These are phyloP conservation scores for Tetrapisispora namnaoensis DNA, from an alignment of 805 yeast genomes.

Conservation along the genomic window DNA sequence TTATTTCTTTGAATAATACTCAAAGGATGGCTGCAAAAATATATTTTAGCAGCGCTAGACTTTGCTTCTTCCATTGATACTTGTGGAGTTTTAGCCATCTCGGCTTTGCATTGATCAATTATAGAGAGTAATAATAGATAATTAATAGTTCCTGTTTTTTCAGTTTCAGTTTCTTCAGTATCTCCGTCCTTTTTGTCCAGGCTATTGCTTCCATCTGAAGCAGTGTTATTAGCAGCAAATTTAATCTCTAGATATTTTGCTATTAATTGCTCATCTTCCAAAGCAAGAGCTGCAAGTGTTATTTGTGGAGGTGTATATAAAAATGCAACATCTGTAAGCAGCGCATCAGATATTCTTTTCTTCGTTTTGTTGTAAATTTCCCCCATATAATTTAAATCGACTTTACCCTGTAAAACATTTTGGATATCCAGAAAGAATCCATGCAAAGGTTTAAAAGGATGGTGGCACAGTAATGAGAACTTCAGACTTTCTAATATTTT, in stretches of 20 bases:
- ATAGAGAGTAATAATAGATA: conserved; percentile 38
- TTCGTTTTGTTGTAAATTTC: conserved; percentile 62
- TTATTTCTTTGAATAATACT: conserved; percentile 43
- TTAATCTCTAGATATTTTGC: conserved; percentile 59
- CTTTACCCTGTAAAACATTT: conserved; percentile 35
- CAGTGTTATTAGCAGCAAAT: conserved; percentile 30
- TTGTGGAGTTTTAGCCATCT: conserved; percentile 34
- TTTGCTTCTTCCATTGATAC: conserved; percentile 55
- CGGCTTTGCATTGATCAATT: conserved; percentile 39
- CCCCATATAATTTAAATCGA: conserved; percentile 52
- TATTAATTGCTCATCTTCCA: conserved; percentile 52
- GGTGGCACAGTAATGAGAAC: conserved; percentile 79
- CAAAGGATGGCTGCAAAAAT: conserved; percentile 52
- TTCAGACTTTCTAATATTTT: conserved; percentile 59
- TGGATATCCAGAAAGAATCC: conserved; percentile 93
- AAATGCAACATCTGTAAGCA: conserved; percentile 67
- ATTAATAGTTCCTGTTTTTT: conserved; percentile 9
- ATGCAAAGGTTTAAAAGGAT: conserved; percentile 80
- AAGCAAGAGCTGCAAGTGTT: conserved; percentile 76
- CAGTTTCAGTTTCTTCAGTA: conserved; percentile 1
- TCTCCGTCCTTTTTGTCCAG: conserved; percentile 8
- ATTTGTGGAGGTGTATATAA: conserved; percentile 90
- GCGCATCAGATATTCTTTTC: conserved; percentile 52
- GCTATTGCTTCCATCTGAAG: background rate
- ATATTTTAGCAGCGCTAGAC: conserved; percentile 51